Conservation (phyloP, 352 stramenopile species). For the Phytopythium ostracodes region DNA sequence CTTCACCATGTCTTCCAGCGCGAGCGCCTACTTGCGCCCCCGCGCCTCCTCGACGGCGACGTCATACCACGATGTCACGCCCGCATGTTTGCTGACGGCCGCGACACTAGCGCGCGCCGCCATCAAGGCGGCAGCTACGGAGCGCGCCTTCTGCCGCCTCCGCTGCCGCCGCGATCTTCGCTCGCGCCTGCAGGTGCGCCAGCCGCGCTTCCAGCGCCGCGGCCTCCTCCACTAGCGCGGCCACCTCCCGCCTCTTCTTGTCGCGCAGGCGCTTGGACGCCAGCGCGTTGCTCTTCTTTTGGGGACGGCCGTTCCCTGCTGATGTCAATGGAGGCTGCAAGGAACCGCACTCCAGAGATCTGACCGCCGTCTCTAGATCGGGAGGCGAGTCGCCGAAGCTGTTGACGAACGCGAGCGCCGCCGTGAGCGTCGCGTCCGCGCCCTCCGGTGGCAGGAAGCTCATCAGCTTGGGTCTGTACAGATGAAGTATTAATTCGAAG, state of each 20-base stretch:
- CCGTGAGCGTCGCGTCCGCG: no score
- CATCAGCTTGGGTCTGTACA: no score
- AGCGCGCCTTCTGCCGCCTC: no score
- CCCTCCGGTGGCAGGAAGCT: no score
- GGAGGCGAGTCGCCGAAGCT: no score
- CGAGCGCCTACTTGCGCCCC: background rate
- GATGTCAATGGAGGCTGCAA: no score
- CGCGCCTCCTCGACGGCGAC: background rate
- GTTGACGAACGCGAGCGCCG: no score
- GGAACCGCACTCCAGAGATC: no score
- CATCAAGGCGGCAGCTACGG: no score
- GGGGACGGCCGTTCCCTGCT: no score
- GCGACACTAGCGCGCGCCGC: background rate
- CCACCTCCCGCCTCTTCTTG: slow-evolving; percentile 3
- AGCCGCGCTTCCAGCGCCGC: slow-evolving; percentile 2
- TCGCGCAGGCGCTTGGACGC: background rate
- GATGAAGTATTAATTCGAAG: no score
- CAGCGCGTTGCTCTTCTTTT: slow-evolving; percentile 2
- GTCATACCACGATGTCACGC: background rate
- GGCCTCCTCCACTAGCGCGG: background rate
- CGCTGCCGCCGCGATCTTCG: background rate
- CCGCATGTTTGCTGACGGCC: background rate
- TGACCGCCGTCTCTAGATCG: no score
- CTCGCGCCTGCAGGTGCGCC: background rate
- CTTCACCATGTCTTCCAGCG: background rate